phyloP scores from a whole-genome alignment of 2,329 filamentous ascomycete genomes.

The Helotiales sp. region DNA sequence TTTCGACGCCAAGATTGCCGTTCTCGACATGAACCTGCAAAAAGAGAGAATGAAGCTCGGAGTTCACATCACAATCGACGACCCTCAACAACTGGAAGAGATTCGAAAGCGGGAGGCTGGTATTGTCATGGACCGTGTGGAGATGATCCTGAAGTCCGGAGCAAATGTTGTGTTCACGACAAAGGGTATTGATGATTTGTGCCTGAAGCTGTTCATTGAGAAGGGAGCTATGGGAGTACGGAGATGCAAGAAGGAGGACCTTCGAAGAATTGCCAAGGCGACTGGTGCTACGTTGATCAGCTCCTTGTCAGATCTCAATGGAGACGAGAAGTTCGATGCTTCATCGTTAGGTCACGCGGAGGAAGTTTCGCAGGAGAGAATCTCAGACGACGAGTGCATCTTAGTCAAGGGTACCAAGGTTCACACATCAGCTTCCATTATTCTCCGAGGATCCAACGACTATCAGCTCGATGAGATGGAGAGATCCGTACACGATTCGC shows the following conservation, averaged over 20 bases:
- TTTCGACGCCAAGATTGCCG: slow-evolving; percentile 93
- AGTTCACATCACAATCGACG: slow-evolving; percentile 97
- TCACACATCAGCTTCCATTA: slow-evolving; percentile 92
- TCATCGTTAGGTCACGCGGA: slow-evolving; percentile 90
- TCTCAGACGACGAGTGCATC: slow-evolving; percentile 98
- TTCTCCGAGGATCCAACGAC: slow-evolving; percentile 94
- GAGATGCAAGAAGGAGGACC: slow-evolving; percentile 97
- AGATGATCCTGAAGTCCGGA: slow-evolving; percentile 97
- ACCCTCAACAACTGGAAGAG: slow-evolving; percentile 96
- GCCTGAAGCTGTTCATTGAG: slow-evolving; percentile 93
- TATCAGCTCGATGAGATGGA: slow-evolving; percentile 99
- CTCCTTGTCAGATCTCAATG: slow-evolving; percentile 94
- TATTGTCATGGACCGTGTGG: slow-evolving; percentile 90
- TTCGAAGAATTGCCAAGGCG: slow-evolving; percentile 92
- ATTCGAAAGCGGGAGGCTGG: slow-evolving; percentile 91
- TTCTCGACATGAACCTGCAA: slow-evolving; percentile 96
- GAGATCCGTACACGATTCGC: slow-evolving; percentile 93
- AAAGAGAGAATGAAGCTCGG: slow-evolving; percentile 99
- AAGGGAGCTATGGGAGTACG: slow-evolving; percentile 94
- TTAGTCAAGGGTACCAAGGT: slow-evolving; percentile 94
- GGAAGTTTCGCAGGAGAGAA: slow-evolving; percentile 96
- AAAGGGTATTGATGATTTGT: slow-evolving; percentile 97
- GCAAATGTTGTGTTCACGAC: slow-evolving; percentile 97
- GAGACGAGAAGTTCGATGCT: slow-evolving; percentile 93
- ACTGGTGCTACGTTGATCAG: slow-evolving; percentile 92